These are phyloP conservation scores for Xylaria multiplex DNA, from an alignment of 2,329 filamentous ascomycete species.

Conservation along the genomic window DNA sequence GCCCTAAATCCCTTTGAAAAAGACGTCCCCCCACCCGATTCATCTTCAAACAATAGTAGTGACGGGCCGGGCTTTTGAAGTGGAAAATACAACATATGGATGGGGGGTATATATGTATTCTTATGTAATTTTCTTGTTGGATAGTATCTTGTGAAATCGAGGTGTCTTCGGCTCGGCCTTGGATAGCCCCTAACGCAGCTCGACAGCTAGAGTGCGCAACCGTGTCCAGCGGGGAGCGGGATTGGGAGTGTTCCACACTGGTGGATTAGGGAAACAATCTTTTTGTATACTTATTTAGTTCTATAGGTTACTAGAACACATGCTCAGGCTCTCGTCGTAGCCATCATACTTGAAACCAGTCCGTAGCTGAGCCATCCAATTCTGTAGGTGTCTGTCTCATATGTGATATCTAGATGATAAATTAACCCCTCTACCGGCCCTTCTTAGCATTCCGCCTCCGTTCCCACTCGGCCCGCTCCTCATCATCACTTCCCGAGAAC, in stretches of 20 bases:
- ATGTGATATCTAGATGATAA: constrained; percentile 6
- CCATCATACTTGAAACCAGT: background rate
- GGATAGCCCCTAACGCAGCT: no score
- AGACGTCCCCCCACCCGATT: no score
- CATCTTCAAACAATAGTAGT: background rate
- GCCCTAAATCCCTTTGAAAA: no score
- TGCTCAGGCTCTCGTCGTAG: constrained; percentile 7
- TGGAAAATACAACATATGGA: background rate
- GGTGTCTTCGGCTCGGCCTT: background rate
- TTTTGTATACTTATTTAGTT: constrained; percentile 25
- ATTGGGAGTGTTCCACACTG: background rate
- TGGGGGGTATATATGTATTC: background rate
- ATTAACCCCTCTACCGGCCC: constrained; percentile 40
- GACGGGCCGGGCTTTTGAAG: background rate
- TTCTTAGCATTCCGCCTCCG: constrained; percentile 54
- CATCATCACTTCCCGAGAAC: constrained; percentile 72
- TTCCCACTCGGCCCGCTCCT: constrained; percentile 71
- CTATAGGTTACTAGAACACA: constrained; percentile 30
- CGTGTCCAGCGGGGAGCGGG: background rate
- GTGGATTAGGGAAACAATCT: constrained; percentile 5
- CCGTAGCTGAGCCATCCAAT: constrained; percentile 16
- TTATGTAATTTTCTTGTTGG: background rate
- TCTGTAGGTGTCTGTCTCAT: background rate
- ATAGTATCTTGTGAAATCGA: background rate
- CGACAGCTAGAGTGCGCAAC: background rate